phyloP scores from a whole-genome alignment of 371 early-diverging fungal genomes.

The Choanephora cucurbitarum region DNA sequence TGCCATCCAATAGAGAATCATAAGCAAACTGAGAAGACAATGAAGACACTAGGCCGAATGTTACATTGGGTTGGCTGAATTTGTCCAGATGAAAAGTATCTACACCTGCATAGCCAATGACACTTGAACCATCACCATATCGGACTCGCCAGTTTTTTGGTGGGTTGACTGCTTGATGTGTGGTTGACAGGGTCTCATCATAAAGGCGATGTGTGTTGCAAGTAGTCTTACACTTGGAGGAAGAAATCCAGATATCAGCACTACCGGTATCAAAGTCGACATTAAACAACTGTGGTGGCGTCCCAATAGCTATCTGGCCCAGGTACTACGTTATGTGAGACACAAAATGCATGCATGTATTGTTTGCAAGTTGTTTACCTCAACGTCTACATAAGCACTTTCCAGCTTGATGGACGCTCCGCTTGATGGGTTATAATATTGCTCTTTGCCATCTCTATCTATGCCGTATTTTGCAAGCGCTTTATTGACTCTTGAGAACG shows the following conservation, averaged over 20 bases:
- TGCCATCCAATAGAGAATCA: constrained; percentile 53
- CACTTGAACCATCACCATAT: constrained; percentile 59
- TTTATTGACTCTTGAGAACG: constrained; percentile 28
- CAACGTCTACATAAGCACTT: constrained; percentile 40
- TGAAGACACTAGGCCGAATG: constrained; percentile 28
- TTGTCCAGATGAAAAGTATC: constrained; percentile 48
- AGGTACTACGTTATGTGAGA: constrained; percentile 46
- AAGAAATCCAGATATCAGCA: constrained; percentile 56
- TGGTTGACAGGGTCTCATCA: constrained; percentile 24
- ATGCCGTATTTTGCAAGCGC: constrained; percentile 38
- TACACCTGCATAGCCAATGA: constrained; percentile 39
- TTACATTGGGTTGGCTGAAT: constrained; percentile 19
- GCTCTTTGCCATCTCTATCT: constrained; percentile 7
- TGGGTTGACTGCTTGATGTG: constrained; percentile 15
- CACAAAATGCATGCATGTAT: no score
- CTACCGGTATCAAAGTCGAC: constrained; percentile 63
- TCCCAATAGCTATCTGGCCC: constrained; percentile 54
- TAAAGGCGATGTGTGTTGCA: constrained; percentile 35
- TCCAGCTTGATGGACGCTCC: constrained; percentile 28
- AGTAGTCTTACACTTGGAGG: constrained; percentile 26
- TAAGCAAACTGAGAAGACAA: constrained; percentile 11
- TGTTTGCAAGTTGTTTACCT: constrained; percentile 18
- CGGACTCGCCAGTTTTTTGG: constrained; percentile 30
- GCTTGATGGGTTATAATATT: constrained; percentile 10
- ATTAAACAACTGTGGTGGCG: constrained; percentile 54